phyloP scores from a whole-genome alignment of 495 filamentous ascomycete species.

The Aspergillus funiculosus region DNA sequence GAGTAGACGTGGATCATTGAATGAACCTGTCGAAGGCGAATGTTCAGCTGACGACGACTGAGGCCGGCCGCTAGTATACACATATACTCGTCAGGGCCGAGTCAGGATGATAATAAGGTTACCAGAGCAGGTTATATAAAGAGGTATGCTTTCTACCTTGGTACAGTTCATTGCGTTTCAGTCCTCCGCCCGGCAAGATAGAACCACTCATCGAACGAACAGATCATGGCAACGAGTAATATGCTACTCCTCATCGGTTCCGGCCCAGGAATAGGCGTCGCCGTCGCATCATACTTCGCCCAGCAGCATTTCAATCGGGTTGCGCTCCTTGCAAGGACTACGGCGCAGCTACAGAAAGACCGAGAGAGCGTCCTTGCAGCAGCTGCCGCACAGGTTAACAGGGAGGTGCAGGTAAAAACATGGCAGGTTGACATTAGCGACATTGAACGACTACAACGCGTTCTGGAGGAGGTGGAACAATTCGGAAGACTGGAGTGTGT shows the following conservation, averaged over 20 bases:
- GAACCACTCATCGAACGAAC: too few species aligned
- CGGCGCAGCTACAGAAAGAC: neutral
- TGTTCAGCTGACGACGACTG: too few species aligned
- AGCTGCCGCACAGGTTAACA: neutral
- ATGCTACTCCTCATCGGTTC: conserved; percentile 5
- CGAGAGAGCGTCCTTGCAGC: neutral
- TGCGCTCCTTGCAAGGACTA: conserved; percentile 1
- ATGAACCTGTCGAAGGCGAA: too few species aligned
- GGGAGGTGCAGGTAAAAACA: neutral
- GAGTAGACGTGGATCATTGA: too few species aligned
- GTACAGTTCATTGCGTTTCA: too few species aligned
- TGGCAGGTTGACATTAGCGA: conserved; percentile 4
- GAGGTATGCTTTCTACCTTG: too few species aligned
- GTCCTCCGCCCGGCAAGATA: too few species aligned
- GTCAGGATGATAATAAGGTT: too few species aligned
- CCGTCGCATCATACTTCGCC: conserved; percentile 1
- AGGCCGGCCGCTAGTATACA: too few species aligned
- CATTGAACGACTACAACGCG: neutral
- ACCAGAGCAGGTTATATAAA: too few species aligned
- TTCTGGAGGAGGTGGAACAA: neutral
- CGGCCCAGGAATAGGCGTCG: conserved; percentile 4
- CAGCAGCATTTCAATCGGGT: neutral
- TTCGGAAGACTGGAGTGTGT: conserved; percentile 3
- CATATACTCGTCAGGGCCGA: too few species aligned
- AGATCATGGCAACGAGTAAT: neutral